Conservation (phyloP, 495 filamentous ascomycete species). For the Daldinia childiae region DNA sequence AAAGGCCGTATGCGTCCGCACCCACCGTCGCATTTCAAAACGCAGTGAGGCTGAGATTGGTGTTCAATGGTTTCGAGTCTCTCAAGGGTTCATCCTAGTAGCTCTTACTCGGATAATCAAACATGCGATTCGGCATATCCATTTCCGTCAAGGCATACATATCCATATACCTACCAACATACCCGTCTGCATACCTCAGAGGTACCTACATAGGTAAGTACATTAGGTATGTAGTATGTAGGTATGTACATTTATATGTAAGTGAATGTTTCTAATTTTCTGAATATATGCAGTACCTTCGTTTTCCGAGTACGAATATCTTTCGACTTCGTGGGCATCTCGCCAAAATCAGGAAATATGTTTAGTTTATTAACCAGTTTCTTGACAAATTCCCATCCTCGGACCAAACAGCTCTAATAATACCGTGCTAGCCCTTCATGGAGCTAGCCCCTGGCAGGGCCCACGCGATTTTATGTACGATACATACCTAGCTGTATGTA, state of each 20-base stretch:
- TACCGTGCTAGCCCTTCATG: conserved; percentile 3
- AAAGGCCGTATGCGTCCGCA: conserved; percentile 13
- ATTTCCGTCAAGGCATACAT: neutral
- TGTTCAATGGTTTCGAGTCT: conserved; percentile 32
- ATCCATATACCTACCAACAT: neutral
- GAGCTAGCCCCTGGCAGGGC: conserved; percentile 5
- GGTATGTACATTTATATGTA: no score
- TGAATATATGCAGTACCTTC: no score
- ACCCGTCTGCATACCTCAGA: no score
- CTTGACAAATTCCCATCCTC: neutral
- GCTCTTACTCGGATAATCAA: conserved; percentile 19
- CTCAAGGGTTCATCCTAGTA: conserved; percentile 21
- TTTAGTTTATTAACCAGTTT: neutral
- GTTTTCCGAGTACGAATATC: neutral
- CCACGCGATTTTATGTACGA: conserved; percentile 15
- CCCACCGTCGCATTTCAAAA: conserved; percentile 17
- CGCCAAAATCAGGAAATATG: neutral
- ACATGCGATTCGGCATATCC: conserved; percentile 20
- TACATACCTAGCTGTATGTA: conserved; percentile 27
- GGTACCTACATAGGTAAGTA: neutral
- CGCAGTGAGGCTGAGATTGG: conserved; percentile 32
- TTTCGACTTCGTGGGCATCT: neutral
- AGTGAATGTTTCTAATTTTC: no score
- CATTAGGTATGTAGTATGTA: neutral
- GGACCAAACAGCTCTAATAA: neutral